phyloP scores from a whole-genome alignment of 1,284 basidiomycete species.

The Farysia itapuensis region DNA sequence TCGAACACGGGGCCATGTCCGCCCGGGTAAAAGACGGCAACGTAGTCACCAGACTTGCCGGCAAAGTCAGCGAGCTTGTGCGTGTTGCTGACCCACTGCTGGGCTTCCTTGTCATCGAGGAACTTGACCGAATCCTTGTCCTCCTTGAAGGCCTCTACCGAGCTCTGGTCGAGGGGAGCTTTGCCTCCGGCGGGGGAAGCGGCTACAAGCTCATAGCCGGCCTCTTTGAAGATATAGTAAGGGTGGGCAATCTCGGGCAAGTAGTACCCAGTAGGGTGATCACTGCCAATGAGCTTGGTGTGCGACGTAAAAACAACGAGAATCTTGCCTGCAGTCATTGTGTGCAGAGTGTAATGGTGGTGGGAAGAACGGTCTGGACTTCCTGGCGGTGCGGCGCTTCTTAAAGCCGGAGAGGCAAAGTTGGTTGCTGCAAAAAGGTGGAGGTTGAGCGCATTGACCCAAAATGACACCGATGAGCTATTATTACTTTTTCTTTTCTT shows the following conservation, averaged over 20 bases:
- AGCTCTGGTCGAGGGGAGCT: constrained; percentile 71
- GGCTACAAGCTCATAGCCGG: constrained; percentile 69
- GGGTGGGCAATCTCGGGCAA: constrained; percentile 72
- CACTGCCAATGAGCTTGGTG: constrained; percentile 67
- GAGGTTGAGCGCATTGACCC: no score
- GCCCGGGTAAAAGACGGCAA: constrained; percentile 76
- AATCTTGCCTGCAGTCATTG: constrained; percentile 54
- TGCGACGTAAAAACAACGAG: constrained; percentile 77
- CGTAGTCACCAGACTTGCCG: constrained; percentile 65
- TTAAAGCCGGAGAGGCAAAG: no score
- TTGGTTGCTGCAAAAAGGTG: no score
- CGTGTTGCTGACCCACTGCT: constrained; percentile 66
- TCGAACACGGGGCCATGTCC: constrained; percentile 62
- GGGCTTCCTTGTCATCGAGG: constrained; percentile 66
- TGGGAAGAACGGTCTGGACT: no score
- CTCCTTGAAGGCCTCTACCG: constrained; percentile 67
- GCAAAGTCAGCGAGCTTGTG: constrained; percentile 70
- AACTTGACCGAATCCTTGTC: constrained; percentile 68
- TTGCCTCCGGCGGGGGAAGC: constrained; percentile 73
- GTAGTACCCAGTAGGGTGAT: constrained; percentile 66
- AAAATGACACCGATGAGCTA: no score
- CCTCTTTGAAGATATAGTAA: constrained; percentile 69
- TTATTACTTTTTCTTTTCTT: no score
- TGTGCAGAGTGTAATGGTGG: not conserved
- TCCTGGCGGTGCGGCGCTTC: no score